Evolutionary conservation across 352 stramenopile species (phyloP), one percentile per base, ranked within the genome.

Genomic region (Pythium volutum): DNA sequence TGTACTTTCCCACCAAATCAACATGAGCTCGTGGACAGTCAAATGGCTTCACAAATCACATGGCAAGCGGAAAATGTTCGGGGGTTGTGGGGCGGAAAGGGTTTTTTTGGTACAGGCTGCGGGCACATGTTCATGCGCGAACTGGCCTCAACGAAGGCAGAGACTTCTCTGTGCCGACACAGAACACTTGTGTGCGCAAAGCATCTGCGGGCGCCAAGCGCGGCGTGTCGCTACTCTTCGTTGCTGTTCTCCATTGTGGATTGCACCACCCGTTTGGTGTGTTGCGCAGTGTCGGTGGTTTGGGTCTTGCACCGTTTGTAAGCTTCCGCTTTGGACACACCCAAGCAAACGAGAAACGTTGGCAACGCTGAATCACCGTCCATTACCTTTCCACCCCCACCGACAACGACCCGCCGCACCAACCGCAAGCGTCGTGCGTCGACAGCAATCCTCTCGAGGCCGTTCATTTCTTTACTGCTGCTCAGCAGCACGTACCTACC

Each of bases 401-500:
- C 46, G 16, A 53, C 46, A 20, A 33, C 25, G 46, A 23, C 8
- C 14, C 8, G 10, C 31, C 31, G 31, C 31, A 8, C 31, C 14
- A 8, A 36, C 31, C 31, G 14, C 31, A 8, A 36, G n/a, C 31
- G 6, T 36, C n/a, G n/a, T 36, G 31, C 31, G 6, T 11, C 31
- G 14, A 36, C 31, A 36, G 31, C 31, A 36, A 36, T 36, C 31
- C 23, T 7, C 12, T 1, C 27, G 43, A 50, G 25, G 22, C 4
- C 16, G 34, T 49, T 51, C 53, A 59, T 59, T 51, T 59, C 39
- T 66, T 59, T 59, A 66, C 59, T 66, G 58, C 58, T 59, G 59
- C 49, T 10, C 49, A 18, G 59, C 59, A 66, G 59, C 59, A 66
- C 31, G 59, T 66, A 43, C 18, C 36, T 43, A 4, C 18, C 36